Evolutionary conservation across 805 yeast species (phyloP), one percentile per base, ranked within the genome.

Genomic region (Sugiyamaella mastotermitis): DNA sequence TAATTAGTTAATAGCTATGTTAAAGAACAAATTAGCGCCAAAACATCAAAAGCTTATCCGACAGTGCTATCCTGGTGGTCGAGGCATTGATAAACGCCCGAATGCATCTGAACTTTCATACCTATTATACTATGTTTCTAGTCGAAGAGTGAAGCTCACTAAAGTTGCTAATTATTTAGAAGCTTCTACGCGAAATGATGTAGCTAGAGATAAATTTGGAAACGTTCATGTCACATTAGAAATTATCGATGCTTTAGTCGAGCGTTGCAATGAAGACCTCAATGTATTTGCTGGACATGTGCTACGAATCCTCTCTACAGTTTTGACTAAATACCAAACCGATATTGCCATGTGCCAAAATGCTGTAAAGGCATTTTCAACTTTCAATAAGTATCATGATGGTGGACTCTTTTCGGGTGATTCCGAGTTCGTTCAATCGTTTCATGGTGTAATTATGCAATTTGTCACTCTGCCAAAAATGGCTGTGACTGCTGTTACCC

Each of bases 61-160:
- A 36, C 95, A 85, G 59, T 92, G 97, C 65, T 90, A 90, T 58
- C 40, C 40, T 11, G 74, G 92, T 1, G 96, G 97, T 1, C 72
- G 86, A 44, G 80, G 78, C 5, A 72, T 73, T 4, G 97, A 88
- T 54, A 88, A 88, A 64, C 80, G 82, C 52, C 95, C 98, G 11
- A 88, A 90, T 58, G 78, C 94, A 2, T 85, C 94, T 15, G 97
- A 92, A 58, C 70, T 94, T 33, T 81, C 94, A 42, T 86, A 87
- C 56, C 68, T 90, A 49, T 64, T 90, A 22, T 90, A 83, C 66
- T 90, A 90, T 58, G 95, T 95, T 15, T 79, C 94, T 28, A 81
- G 96, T 3, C 70, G 97, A 51, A 70, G 96, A 39, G 80, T 86
- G 22, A 90, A 92, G 58, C 68, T 92, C 46, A 92, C 84, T 50